Conservation (phyloP, 441 rosid species). For the Dalechampia spathulata region DNA sequence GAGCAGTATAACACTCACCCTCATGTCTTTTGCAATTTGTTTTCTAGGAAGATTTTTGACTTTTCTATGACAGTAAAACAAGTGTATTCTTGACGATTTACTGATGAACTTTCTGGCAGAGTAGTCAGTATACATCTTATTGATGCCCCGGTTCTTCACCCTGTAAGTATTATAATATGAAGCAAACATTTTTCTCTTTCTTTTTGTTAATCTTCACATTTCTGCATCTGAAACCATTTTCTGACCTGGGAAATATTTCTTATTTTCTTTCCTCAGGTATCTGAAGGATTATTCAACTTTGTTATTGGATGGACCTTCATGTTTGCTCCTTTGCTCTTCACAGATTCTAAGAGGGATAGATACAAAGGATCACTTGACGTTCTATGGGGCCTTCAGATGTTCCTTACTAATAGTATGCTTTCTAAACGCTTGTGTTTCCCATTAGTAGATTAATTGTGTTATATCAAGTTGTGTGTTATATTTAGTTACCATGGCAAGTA, state of each 20-base stretch:
- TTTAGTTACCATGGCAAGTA: no score
- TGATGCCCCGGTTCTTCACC: constrained; percentile 82
- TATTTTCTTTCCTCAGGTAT: constrained; percentile 35
- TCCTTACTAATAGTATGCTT: constrained; percentile 80
- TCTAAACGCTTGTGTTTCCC: constrained; percentile 14
- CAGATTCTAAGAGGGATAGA: constrained; percentile 69
- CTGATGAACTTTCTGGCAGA: constrained; percentile 43
- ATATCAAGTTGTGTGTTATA: no score
- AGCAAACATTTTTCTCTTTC: background rate
- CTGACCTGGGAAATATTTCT: background rate
- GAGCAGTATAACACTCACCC: no score
- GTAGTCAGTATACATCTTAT: constrained; percentile 62
- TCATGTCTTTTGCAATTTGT: no score
- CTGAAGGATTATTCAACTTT: constrained; percentile 94
- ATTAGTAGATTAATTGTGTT: no score
- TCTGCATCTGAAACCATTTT: no score
- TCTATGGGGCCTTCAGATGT: constrained; percentile 89
- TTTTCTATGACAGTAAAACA: no score
- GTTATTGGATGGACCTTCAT: constrained; percentile 93
- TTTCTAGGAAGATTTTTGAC: no score
- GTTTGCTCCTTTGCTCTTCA: constrained; percentile 91
- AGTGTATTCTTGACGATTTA: no score
- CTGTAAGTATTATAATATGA: constrained; percentile 37
- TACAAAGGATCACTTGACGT: constrained; percentile 66
- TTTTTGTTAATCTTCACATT: no score